A percentile compares a stretch with the other conserved stretches of the same genome.
phyloP scores from a whole-genome alignment of 1,284 basidiomycete genomes.

The Moesziomyces globuligerus region DNA sequence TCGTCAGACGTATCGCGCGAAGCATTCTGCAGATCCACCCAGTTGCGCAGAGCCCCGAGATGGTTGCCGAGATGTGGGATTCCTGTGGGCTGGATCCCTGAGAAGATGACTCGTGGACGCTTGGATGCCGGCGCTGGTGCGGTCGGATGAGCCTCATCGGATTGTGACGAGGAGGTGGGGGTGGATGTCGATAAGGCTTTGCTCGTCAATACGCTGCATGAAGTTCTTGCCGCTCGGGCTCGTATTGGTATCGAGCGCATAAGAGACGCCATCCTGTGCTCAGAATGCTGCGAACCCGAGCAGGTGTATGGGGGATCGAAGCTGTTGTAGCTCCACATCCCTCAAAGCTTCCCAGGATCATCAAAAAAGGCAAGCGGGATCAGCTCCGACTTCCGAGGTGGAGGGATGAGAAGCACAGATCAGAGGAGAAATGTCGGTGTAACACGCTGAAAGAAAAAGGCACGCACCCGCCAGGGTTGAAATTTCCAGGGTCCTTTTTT shows the following conservation, averaged over 20 bases:
- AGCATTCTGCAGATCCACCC: constrained; percentile 79
- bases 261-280: no score
- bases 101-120: constrained; percentile 73
- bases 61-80: constrained; percentile 92
- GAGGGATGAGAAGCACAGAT: neutral
- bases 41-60: constrained; percentile 86
- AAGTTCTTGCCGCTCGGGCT: no score
- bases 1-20: constrained; percentile 71
- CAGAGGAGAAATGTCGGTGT: neutral
- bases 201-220: no score
- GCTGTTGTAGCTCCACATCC: no score
- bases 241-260: no score
- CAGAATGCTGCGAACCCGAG: no score
- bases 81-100: constrained; percentile 85
- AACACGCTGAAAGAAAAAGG: no score
- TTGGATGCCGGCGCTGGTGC: neutral
- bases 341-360: no score
- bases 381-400: neutral
- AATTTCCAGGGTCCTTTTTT: neutral
- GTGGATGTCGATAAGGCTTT: no score
- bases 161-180: neutral
- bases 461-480: no score
- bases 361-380: neutral
- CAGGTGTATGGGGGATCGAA: no score
- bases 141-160: no score